Conservation (phyloP, 2,329 filamentous ascomycete species). For the Colletotrichum brevisporum region DNA sequence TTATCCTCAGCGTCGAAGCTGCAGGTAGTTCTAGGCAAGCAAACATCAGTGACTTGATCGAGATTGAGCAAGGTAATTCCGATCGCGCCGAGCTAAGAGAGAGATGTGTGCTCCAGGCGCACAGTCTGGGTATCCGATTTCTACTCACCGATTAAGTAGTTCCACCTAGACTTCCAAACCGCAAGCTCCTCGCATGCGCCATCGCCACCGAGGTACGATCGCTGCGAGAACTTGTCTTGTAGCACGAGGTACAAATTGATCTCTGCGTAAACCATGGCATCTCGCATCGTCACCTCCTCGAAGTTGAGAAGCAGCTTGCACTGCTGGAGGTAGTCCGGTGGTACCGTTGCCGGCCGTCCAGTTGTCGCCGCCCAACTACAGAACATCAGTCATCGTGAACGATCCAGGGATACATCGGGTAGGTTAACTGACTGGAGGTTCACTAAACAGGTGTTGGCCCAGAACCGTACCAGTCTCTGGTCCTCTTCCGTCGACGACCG, state of each 20-base stretch:
- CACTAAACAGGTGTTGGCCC: conserved; percentile 54
- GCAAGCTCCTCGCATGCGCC: conserved; percentile 51
- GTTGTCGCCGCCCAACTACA: conserved; percentile 57
- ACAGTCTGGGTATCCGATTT: neutral
- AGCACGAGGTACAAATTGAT: conserved; percentile 54
- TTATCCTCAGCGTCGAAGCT: conserved; percentile 51
- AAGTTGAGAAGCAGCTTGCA: conserved; percentile 57
- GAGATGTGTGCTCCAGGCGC: too few relatives aligned
- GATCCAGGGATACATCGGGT: too few relatives aligned
- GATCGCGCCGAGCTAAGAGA: neutral
- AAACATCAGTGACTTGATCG: neutral
- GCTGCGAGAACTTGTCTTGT: conserved; percentile 51
- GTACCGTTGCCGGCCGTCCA: conserved; percentile 55
- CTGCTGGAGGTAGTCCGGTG: conserved; percentile 54
- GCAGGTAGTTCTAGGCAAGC: conserved; percentile 47
- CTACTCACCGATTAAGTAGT: conserved; percentile 49
- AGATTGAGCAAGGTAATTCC: neutral
- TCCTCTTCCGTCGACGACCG: conserved; percentile 50
- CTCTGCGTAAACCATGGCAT: conserved; percentile 57
- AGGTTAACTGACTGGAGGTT: conserved; percentile 50
- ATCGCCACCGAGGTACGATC: conserved; percentile 48
- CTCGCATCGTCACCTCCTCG: conserved; percentile 57
- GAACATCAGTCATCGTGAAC: neutral
- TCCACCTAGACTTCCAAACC: conserved; percentile 53
- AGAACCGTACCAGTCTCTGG: conserved; percentile 52